A percentile compares a stretch with the other conserved stretches of the same genome.
phyloP scores from a whole-genome alignment of 345 rosid species.

The Populus pruinosa region DNA sequence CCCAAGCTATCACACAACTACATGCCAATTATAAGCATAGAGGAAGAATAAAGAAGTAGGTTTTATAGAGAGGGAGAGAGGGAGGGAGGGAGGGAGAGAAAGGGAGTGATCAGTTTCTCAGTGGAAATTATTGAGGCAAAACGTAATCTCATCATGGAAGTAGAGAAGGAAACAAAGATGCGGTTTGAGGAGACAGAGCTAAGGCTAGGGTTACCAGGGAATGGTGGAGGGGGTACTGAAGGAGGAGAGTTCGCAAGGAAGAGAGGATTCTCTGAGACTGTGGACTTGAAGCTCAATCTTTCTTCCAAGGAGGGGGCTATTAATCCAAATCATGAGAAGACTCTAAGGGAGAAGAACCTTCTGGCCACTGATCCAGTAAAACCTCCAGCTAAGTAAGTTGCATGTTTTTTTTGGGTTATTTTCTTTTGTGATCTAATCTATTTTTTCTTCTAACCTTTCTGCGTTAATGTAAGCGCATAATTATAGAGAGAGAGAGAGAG shows the following conservation, averaged over 20 bases:
- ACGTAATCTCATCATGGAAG: constrained; percentile 21
- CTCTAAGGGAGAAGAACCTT: constrained; percentile 26
- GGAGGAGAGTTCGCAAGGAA: constrained; percentile 42
- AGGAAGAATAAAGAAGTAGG: neutral
- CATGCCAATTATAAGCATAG: neutral
- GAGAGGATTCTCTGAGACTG: constrained; percentile 70
- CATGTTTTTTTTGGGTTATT: neutral
- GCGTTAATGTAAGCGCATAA: neutral
- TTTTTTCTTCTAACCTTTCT: neutral
- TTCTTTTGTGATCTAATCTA: neutral
- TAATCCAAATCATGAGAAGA: constrained; percentile 17
- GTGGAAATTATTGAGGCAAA: neutral
- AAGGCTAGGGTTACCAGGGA: constrained; percentile 76
- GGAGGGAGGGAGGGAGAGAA: neutral
- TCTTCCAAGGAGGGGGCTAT: constrained; percentile 26
- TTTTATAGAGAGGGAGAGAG: constrained; percentile 11
- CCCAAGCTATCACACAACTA: neutral
- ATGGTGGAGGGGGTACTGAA: constrained; percentile 18
- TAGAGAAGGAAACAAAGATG: constrained; percentile 34
- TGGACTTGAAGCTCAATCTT: constrained; percentile 74
- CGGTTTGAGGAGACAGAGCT: constrained; percentile 68
- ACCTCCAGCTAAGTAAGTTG: constrained; percentile 68
- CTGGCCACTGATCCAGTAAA: constrained; percentile 55
- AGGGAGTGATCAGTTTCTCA: neutral
- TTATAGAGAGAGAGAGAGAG: neutral